phyloP scores from a whole-genome alignment of 495 filamentous ascomycete species.

The Penicillium simplicissimum region DNA sequence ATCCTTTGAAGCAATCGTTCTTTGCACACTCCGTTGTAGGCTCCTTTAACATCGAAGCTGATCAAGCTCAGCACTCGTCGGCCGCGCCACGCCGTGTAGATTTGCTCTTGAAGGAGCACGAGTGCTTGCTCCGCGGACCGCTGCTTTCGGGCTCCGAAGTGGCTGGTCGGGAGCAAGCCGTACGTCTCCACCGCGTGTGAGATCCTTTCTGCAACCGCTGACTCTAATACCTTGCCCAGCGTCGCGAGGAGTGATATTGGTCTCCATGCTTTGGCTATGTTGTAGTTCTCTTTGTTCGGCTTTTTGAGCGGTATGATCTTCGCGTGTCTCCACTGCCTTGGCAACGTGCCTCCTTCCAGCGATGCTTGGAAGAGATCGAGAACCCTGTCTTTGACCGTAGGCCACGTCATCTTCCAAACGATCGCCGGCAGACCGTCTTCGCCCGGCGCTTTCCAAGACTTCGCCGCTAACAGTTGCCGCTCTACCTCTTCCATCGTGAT shows the following conservation, averaged over 20 bases:
- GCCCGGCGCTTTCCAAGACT: constrained; percentile 25
- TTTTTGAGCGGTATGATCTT: constrained; percentile 27
- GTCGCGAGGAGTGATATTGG: constrained; percentile 34
- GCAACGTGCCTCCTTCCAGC: constrained; percentile 15
- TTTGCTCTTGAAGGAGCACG: too few species aligned
- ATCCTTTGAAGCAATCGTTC: constrained; percentile 36
- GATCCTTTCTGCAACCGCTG: constrained; percentile 32
- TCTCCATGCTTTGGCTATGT: constrained; percentile 17
- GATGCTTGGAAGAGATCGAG: constrained; percentile 22
- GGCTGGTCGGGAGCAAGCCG: too few species aligned
- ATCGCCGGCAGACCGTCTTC: constrained; percentile 30
- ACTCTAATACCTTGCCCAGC: constrained; percentile 31
- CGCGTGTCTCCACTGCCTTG: too few species aligned
- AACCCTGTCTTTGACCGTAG: constrained; percentile 31
- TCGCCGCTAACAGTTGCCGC: constrained; percentile 15
- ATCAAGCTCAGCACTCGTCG: constrained; percentile 31
- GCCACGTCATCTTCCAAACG: constrained; percentile 30
- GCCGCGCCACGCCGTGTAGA: too few species aligned
- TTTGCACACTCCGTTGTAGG: constrained; percentile 41
- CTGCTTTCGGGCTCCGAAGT: too few species aligned
- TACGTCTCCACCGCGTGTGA: constrained; percentile 24
- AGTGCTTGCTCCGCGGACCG: too few species aligned
- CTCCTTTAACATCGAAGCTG: constrained; percentile 45
- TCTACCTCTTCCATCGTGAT: constrained; percentile 29
- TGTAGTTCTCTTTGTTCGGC: constrained; percentile 27